Percentiles rank a stretch among this genome's conserved stretches.
phyloP scores from a whole-genome alignment of 2,329 filamentous ascomycete genomes.

The Cladophialophora immunda region DNA sequence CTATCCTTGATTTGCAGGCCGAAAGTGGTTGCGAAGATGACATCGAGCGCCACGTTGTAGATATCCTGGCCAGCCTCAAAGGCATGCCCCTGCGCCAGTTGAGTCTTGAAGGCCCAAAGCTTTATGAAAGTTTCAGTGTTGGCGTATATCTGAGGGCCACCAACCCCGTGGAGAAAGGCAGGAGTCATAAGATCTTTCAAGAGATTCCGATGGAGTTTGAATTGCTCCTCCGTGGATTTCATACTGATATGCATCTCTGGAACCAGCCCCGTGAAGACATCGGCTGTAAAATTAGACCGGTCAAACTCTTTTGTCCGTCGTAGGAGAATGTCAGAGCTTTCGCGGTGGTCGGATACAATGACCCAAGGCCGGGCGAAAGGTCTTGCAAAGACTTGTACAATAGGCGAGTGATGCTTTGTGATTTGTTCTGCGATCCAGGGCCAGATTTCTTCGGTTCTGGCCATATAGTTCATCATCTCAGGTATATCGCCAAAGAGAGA shows the following conservation, averaged over 20 bases:
- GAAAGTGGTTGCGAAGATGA: constrained; percentile 50
- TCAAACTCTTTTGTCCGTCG: constrained; percentile 38
- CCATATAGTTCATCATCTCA: constrained; percentile 21
- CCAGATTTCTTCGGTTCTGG: constrained; percentile 15
- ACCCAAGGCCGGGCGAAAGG: constrained; percentile 56
- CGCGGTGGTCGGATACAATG: constrained; percentile 46
- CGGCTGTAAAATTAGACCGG: constrained; percentile 14
- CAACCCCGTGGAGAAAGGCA: constrained; percentile 43
- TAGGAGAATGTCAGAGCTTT: constrained; percentile 38
- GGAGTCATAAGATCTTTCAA: constrained; percentile 30
- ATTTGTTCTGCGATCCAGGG: constrained; percentile 24
- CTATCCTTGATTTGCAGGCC: constrained; percentile 46
- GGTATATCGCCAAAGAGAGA: constrained; percentile 22
- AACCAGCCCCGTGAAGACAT: constrained; percentile 12
- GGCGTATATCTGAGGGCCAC: constrained; percentile 43
- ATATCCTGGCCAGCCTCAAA: constrained; percentile 50
- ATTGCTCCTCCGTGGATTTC: constrained; percentile 11
- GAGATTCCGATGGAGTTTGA: constrained; percentile 22
- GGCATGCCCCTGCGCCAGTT: constrained; percentile 43
- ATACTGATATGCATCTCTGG: constrained; percentile 17
- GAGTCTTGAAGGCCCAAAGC: constrained; percentile 45
- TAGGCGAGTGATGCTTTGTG: constrained; percentile 49
- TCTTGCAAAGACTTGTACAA: constrained; percentile 59
- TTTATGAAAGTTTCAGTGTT: constrained; percentile 41
- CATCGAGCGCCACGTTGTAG: constrained; percentile 48